Base-by-base conservation (phyloP, 1,284 basidiomycete genomes). In the Xanthoconium separans region DNA sequence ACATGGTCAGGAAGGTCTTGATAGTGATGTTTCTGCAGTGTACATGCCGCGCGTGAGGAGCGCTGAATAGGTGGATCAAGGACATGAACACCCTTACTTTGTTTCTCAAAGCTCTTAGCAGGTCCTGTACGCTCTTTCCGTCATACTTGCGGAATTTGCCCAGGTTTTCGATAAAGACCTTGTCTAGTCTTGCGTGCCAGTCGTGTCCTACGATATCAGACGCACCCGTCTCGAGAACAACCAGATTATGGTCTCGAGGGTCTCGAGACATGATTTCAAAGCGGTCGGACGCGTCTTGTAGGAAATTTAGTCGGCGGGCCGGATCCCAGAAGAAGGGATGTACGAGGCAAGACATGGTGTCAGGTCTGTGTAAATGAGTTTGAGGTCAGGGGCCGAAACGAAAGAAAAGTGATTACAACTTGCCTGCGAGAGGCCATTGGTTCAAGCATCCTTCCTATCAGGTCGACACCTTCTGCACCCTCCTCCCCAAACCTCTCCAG, bases 311-410 rank as follows among this genome's bases (percentile, higher is more conserved):
- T 34, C 95, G 83, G 60, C 91, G 87, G 13, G 81, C 85, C 0
- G 95, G 77, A 56, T 91, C 87, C 97, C 96, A 99, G 78, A 98
- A 99, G 78, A 93, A 97, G 0, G 96, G 96, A 72, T 99, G 95
- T 24, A 90, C 77, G 18, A 98, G 78, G 67, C 91, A 93, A 34
- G 85, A 85, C 12, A 83, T 83, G 4, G 95, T 97, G 58, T 93
- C 89, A 0, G 95, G 96, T 61, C 96, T 95, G 59, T 11, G 45
- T 29, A 36, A 36, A 4, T 55, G 20, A 40, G 41, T 33, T 36
- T 44, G 6, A 16, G 33, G 31, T 54, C 22, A 50, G 45, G 41
- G 52, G 13, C 8, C 15, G 27, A 10, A 37, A n/a, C 2, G 20
- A 33, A 51, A 29, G 12, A 51, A 22, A 15, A 13, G 11, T 0